Conservation (phyloP, 1,284 basidiomycete species). For the Moesziomyces sp. region DNA sequence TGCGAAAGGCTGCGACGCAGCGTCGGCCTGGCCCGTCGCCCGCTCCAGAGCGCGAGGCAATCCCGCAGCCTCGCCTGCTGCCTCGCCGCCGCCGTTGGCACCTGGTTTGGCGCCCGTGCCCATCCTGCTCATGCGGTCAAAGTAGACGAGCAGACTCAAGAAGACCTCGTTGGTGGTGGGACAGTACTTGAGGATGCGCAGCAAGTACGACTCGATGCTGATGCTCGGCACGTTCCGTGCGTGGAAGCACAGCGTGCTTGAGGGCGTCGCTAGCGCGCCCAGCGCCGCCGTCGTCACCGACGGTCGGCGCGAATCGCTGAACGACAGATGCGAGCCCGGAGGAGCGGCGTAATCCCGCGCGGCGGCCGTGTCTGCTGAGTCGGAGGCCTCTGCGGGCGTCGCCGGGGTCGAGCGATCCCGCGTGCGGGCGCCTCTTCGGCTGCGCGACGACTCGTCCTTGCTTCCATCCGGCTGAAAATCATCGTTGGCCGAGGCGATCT, state of each 20-base stretch:
- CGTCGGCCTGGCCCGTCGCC: slow-evolving; percentile 16
- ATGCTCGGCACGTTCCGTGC: slow-evolving; percentile 95
- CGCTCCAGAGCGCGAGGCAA: slow-evolving; percentile 41
- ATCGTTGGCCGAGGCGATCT: slow-evolving; percentile 93
- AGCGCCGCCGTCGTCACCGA: slow-evolving; percentile 79
- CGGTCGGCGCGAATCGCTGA: slow-evolving; percentile 48
- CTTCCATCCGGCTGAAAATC: slow-evolving; percentile 62
- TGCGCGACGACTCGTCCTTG: slow-evolving; percentile 33
- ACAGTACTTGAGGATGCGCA: slow-evolving; percentile 97
- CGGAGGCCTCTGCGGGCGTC: slow-evolving; percentile 15
- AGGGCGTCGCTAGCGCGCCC: slow-evolving; percentile 79
- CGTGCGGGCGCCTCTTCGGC: slow-evolving; percentile 22
- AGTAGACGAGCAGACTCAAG: slow-evolving; percentile 91
- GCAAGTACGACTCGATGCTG: slow-evolving; percentile 90
- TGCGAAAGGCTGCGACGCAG: not conserved
- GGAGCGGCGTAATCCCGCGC: slow-evolving; percentile 24
- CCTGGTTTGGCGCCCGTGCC: slow-evolving; percentile 68
- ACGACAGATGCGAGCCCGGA: slow-evolving; percentile 46
- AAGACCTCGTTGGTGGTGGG: slow-evolving; percentile 99
- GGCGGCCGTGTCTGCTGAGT: not conserved
- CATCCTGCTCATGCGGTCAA: slow-evolving; percentile 83
- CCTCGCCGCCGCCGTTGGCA: slow-evolving; percentile 40
- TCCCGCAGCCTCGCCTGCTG: slow-evolving; percentile 51
- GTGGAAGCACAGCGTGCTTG: slow-evolving; percentile 90
- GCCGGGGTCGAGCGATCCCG: slow-evolving; percentile 28